A percentile compares a stretch with the other conserved stretches of the same genome.
Conservation (phyloP, 2,329 filamentous ascomycete species). For the Catunica adiposa region DNA sequence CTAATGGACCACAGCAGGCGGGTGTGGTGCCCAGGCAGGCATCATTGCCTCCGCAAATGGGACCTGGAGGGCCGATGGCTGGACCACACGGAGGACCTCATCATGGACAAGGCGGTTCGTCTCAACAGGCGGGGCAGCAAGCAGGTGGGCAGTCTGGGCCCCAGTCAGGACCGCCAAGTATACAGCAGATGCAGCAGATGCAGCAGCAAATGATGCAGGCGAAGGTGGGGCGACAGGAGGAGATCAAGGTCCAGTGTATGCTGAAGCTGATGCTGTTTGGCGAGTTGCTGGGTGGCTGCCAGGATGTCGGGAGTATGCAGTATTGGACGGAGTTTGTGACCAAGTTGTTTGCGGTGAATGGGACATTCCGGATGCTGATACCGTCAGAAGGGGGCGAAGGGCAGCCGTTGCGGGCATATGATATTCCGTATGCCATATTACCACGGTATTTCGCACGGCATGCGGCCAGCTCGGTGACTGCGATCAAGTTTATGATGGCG, state of each 20-base stretch:
- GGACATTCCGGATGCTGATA: slow-evolving; percentile 60
- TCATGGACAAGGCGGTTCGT: too few species aligned
- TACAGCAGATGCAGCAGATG: slow-evolving; percentile 30
- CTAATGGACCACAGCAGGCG: too few species aligned
- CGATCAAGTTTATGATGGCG: slow-evolving; percentile 74
- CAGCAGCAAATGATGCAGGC: slow-evolving; percentile 3
- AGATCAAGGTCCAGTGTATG: slow-evolving; percentile 40
- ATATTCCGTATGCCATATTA: slow-evolving; percentile 66
- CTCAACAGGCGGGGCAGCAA: slow-evolving; percentile 4
- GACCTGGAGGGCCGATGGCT: slow-evolving; percentile 6
- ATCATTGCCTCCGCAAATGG: slow-evolving; percentile 9
- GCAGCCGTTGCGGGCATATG: slow-evolving; percentile 58
- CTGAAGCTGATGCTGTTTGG: slow-evolving; percentile 45
- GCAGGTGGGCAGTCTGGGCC: neutral
- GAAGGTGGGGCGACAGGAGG: slow-evolving; percentile 19
- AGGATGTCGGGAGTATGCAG: slow-evolving; percentile 47
- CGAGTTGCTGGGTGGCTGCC: slow-evolving; percentile 43
- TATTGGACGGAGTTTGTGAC: slow-evolving; percentile 71
- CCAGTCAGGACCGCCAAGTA: slow-evolving; percentile 18
- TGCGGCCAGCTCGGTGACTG: slow-evolving; percentile 71
- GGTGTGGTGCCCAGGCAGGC: slow-evolving; percentile 1
- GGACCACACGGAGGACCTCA: slow-evolving; percentile 6
- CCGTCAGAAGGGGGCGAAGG: slow-evolving; percentile 38
- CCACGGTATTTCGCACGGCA: slow-evolving; percentile 81
- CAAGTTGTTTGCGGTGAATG: slow-evolving; percentile 63